Percentiles rank a stretch among this genome's conserved stretches.
Evolutionary conservation across 1,284 basidiomycete species (phyloP).

Genomic region (Ganoderma lingzhi): DNA sequence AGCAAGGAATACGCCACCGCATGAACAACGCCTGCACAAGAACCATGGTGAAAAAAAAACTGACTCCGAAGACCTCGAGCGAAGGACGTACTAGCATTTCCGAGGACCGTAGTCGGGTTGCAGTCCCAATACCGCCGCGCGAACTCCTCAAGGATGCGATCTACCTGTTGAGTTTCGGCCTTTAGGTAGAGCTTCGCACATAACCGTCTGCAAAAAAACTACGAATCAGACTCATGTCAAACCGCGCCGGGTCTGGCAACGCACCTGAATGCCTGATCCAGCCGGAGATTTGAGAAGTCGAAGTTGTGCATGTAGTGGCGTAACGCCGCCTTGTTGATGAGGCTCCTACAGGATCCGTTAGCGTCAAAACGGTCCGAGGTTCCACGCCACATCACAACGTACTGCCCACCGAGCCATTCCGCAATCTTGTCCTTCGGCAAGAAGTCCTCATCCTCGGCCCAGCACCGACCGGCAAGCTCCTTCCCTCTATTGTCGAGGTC

Average conservation of each 20-base stretch:
- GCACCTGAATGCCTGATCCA: conserved; percentile 92
- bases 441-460: conserved; percentile 89
- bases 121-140: conserved; percentile 91
- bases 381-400: conserved; percentile 46
- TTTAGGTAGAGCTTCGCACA: conserved; percentile 94
- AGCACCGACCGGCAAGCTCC: conserved; percentile 81
- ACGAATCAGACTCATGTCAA: conserved; percentile 18
- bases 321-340: conserved; percentile 80
- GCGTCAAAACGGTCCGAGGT: conserved; percentile 14
- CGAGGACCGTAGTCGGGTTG: conserved; percentile 84
- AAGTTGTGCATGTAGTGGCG: conserved; percentile 89
- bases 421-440: conserved; percentile 92
- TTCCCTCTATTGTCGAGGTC: conserved; percentile 74
- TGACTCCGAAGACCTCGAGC: neutral
- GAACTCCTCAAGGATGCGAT: conserved; percentile 94
- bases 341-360: conserved; percentile 58
- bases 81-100: conserved; percentile 75
- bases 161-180: conserved; percentile 97
- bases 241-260: neutral
- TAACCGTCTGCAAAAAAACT: conserved; percentile 63
- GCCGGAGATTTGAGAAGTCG: conserved; percentile 83
- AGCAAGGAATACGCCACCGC: conserved; percentile 93
- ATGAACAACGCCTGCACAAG: conserved; percentile 82
- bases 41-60: conserved; percentile 2
- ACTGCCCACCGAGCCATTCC: conserved; percentile 94